phyloP scores from a whole-genome alignment of 2,329 filamentous ascomycete species.

The Clarireedia monteithiana region DNA sequence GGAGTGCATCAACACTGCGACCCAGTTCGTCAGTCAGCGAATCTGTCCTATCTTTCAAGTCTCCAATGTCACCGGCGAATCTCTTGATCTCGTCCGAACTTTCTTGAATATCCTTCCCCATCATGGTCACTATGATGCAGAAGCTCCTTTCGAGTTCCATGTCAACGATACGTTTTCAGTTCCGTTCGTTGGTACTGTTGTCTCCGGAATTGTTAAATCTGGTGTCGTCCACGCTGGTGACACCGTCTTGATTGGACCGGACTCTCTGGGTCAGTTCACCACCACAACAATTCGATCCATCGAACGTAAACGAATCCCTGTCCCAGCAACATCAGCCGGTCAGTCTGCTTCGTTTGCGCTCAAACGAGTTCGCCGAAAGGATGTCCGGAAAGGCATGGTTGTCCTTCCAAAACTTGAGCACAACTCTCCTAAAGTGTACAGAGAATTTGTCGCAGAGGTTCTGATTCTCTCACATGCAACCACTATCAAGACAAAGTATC shows the following conservation, averaged over 20 bases:
- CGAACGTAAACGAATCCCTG: constrained; percentile 84
- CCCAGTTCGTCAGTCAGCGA: constrained; percentile 88
- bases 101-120: constrained; percentile 95
- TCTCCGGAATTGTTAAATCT: constrained; percentile 85
- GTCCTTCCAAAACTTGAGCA: constrained; percentile 78
- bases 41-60: constrained; percentile 98
- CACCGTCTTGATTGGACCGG: constrained; percentile 78
- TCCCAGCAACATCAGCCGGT: constrained; percentile 80
- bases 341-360: constrained; percentile 91
- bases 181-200: constrained; percentile 91
- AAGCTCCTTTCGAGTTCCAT: constrained; percentile 87
- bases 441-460: constrained; percentile 80
- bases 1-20: constrained; percentile 90
- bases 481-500: constrained; percentile 93
- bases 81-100: constrained; percentile 79
- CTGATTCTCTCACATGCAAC: constrained; percentile 93
- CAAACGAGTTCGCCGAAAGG: constrained; percentile 78
- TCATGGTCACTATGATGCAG: constrained; percentile 83
- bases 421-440: constrained; percentile 60
- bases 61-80: constrained; percentile 92
- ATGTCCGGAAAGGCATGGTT: constrained; percentile 97
- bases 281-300: constrained; percentile 85
- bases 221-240: constrained; percentile 89
- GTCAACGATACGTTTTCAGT: constrained; percentile 98
- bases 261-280: constrained; percentile 82